Base-by-base conservation (phyloP, 108 stramenopile species). In the Cylindrotheca fusiformis region DNA sequence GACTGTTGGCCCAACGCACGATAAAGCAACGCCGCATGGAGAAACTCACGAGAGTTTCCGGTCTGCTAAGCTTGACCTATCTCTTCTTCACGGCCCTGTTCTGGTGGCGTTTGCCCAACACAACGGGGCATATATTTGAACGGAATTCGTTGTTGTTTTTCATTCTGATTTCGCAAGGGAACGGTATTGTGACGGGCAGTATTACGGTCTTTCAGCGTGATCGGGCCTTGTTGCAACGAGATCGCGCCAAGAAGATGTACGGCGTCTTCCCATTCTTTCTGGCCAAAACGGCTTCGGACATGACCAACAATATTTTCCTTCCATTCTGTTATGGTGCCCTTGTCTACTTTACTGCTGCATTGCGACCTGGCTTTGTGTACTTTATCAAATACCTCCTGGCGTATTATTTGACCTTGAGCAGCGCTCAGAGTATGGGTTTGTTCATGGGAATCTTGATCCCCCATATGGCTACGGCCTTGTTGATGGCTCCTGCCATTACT, bases 181-280 rank as follows among this genome's bases (percentile, higher is more conserved):
- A 76, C 50, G 63, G 71, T 0, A 77, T 92, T 36, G 90, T 88
- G 10, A 75, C 67, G 0, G 66, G 77, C 0, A 74, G 75, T 10
- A 68, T 92, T 25, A 52, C 72, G 0, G 80, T 78, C 28, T 92
- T 92, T 49, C 51, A 69, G 49, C 63, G 78, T 18, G 90, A 92
- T 63, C 75, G 83, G 2, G 75, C 78, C 3, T 60, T 92, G 23
- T 63, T 92, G 28, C 56, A 60, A 18, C 72, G 90, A 48, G 90
- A 92, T 59, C 68, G 90, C 18, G 81, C 87, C 24, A 92, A 92
- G 60, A 92, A 92, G 66, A 64, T 92, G 69, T 92, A 92, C 52
- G 83, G 87, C 19, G 85, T 88, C 48, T 55, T 86, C 25, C 85
- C 85, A 22, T 92, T 69, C 59, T 92, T 88, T 56, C 36, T 92